A percentile compares a stretch with the other conserved stretches of the same genome.
These are phyloP conservation scores for Stramenopiles sp. DNA, from an alignment of 352 stramenopile genomes.

Conservation along the genomic window DNA sequence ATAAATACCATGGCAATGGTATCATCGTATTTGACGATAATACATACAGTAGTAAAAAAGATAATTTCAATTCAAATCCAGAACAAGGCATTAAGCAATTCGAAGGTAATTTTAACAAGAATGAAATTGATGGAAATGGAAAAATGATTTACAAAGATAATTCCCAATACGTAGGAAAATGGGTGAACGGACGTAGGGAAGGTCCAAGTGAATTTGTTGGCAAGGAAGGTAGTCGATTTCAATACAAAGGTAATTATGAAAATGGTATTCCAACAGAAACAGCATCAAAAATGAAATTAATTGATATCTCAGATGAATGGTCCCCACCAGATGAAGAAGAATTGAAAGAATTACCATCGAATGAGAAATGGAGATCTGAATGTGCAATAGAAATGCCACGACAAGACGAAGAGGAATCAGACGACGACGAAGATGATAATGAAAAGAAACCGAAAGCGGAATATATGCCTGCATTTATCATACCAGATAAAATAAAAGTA, in stretches of 20 bases:
- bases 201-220: background rate
- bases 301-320: too few species aligned
- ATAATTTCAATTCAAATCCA: background rate
- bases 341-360: too few species aligned
- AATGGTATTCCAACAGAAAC: background rate
- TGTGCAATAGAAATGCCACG: too few species aligned
- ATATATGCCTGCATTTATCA: too few species aligned
- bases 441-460: too few species aligned
- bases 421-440: too few species aligned
- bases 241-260: background rate
- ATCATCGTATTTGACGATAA: background rate
- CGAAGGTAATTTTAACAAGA: slow-evolving; percentile 32
- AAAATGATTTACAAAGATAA: background rate
- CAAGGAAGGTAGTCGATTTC: background rate
- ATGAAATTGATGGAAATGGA: slow-evolving; percentile 36
- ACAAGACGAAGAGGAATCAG: too few species aligned
- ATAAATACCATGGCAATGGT: slow-evolving; percentile 29
- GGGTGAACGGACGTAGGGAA: background rate
- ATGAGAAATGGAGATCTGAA: too few species aligned
- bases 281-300: too few species aligned
- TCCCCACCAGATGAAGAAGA: too few species aligned
- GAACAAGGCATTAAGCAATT: slow-evolving; percentile 15
- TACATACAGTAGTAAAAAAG: background rate
- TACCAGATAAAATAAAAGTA: too few species aligned
- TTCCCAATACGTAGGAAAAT: background rate